These are phyloP conservation scores for Cryphonectria carpinicola DNA, from an alignment of 2,329 filamentous ascomycete species.

Conservation along the genomic window DNA sequence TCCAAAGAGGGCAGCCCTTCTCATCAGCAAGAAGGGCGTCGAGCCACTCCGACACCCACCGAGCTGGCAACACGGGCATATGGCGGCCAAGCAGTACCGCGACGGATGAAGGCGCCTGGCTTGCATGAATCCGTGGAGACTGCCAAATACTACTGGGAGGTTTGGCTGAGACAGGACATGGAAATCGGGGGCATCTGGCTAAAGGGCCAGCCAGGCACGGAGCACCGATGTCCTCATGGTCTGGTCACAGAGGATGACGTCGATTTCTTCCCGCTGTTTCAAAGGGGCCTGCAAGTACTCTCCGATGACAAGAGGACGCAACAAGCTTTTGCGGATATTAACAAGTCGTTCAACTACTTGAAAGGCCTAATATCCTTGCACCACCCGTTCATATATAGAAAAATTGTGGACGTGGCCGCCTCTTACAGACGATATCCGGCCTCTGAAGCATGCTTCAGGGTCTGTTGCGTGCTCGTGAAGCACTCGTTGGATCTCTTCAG, in stretches of 20 bases:
- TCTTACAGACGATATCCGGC: not conserved
- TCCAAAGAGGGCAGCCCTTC: not conserved
- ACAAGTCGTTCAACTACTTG: slow-evolving; percentile 1
- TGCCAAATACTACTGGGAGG: slow-evolving; percentile 8
- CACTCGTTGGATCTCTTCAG: slow-evolving; percentile 1
- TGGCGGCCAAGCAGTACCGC: not conserved
- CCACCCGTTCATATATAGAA: slow-evolving; percentile 3
- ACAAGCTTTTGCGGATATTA: slow-evolving; percentile 4
- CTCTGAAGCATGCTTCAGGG: not conserved
- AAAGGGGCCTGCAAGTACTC: not conserved
- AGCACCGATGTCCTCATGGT: not conserved
- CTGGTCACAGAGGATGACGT: not conserved
- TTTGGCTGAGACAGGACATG: not conserved
- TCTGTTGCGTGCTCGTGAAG: slow-evolving; percentile 5
- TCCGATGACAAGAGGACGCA: not conserved
- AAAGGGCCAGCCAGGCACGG: not conserved
- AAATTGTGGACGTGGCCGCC: not conserved
- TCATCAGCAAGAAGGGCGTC: not conserved
- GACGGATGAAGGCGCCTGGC: not conserved
- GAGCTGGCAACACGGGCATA: not conserved
- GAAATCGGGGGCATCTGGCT: not conserved
- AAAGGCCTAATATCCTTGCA: not conserved
- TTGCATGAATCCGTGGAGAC: not conserved
- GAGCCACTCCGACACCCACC: not conserved
- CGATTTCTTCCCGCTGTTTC: slow-evolving; percentile 8